These are phyloP conservation scores for Paecilomyces formosus DNA, from an alignment of 2,329 filamentous ascomycete genomes.

Conservation along the genomic window DNA sequence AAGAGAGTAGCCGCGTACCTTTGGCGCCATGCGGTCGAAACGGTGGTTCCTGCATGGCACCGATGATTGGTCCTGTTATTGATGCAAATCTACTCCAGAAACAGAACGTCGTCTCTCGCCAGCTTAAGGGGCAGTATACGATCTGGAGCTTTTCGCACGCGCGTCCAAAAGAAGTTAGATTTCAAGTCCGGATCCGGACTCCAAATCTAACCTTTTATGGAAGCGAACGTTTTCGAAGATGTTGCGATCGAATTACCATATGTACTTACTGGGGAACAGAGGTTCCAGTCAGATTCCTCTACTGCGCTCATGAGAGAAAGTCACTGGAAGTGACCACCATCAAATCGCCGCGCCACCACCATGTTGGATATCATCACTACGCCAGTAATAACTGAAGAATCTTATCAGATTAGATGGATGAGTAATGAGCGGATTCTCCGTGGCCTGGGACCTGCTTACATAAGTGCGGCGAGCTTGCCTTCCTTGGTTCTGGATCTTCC, in stretches of 20 bases:
- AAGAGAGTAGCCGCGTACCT: too few relatives aligned
- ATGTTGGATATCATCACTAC: background rate
- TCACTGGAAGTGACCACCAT: too few relatives aligned
- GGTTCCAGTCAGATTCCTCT: too few relatives aligned
- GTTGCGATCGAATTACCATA: too few relatives aligned
- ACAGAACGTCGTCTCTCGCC: background rate
- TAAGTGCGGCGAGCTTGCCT: background rate
- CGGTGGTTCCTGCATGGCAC: background rate
- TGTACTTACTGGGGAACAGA: too few relatives aligned
- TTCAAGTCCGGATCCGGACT: too few relatives aligned
- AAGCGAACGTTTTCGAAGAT: too few relatives aligned
- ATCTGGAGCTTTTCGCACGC: slow-evolving; percentile 42
- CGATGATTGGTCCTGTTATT: background rate
- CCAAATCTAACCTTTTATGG: too few relatives aligned
- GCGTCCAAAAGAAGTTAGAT: too few relatives aligned
- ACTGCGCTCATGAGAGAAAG: too few relatives aligned
- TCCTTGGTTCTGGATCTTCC: background rate
- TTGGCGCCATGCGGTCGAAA: too few relatives aligned
- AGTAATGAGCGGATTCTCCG: background rate
- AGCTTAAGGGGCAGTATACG: slow-evolving; percentile 17
- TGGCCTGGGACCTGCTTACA: background rate
- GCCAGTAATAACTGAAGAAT: background rate
- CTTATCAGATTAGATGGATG: background rate
- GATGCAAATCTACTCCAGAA: background rate
- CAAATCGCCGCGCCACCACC: too few relatives aligned